Evolutionary conservation across 2,329 filamentous ascomycete genomes (phyloP), one percentile per base, ranked within the genome.

Genomic region (Basipetospora chlamydospora): DNA sequence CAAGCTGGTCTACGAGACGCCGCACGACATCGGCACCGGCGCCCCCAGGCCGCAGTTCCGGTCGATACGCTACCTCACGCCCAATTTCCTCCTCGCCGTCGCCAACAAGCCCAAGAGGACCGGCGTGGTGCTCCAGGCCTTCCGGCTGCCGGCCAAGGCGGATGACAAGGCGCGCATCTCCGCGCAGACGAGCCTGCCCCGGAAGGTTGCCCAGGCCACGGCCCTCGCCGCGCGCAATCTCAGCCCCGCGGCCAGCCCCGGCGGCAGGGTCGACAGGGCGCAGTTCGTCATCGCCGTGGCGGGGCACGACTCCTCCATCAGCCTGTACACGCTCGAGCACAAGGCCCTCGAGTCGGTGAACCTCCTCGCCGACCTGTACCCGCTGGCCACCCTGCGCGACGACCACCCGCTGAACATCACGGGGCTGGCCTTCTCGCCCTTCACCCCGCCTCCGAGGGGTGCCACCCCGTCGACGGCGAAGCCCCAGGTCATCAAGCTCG

Each of bases 221-320:
- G 80, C 80, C 8, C 65, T 96, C 35, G 82, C 90, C 35, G 74
- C 88, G 34, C 75, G 75, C 41, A 73, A 78, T 40, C 66, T 95
- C 8, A 67, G 70, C 8, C 67, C 63, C 4, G 60, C 70, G 6
- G 55, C 65, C 5, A 60, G 70, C 9, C 58, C 67, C 0, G 46
- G 52, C 1, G 58, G 67, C 1, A 61, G 53, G 33, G 57, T 73
- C 35, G 72, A 70, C 36, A 75, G 80, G 41, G 72, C 77, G 32
- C 85, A 95, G 56, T 80, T 85, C 44, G 71, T 80, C 32, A 67
- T 94, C 44, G 87, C 86, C 6, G 74, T 92, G 11, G 81, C 82
- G 3, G 80, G 79, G 7, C 80, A 81, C 47, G 82, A 92, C 53
- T 75, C 77, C 41, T 85, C 83, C 9, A 77, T 94, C 44, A 73